Percentiles rank a stretch among this genome's conserved stretches.
Evolutionary conservation across 139 green algal genomes (phyloP).

Genomic region (Chlamydomonas sp.): DNA sequence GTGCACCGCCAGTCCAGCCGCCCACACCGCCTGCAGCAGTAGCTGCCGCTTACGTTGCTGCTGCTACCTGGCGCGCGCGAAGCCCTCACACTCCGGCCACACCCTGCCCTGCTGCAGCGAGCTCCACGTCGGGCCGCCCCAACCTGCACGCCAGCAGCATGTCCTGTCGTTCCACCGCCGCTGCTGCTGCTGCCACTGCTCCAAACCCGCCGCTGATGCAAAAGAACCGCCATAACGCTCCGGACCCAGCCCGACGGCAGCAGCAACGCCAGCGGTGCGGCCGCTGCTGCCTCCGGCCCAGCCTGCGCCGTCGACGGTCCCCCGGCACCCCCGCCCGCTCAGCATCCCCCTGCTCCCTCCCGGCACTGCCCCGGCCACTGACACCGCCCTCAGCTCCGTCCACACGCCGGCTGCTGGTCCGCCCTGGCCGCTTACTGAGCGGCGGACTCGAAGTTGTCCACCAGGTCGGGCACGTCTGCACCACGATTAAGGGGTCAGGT

Average conservation of each 20-base stretch:
- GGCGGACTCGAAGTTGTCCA: conserved; percentile 90
- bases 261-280: too few relatives aligned
- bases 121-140: too few relatives aligned
- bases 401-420: not conserved
- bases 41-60: too few relatives aligned
- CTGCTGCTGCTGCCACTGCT: not conserved
- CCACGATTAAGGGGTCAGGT: not conserved
- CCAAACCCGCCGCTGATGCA: not conserved
- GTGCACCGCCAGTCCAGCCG: too few relatives aligned
- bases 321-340: not conserved
- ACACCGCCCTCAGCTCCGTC: not conserved
- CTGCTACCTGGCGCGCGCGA: too few relatives aligned
- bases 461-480: conserved; percentile 91
- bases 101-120: too few relatives aligned
- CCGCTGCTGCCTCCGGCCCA: not conserved
- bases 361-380: not conserved
- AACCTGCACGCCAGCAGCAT: not conserved
- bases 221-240: too few relatives aligned
- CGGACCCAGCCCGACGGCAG: too few relatives aligned
- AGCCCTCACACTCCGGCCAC: too few relatives aligned
- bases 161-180: not conserved
- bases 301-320: conserved; percentile 6
- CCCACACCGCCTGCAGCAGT: too few relatives aligned
- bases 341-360: not conserved
- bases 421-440: conserved; percentile 43